These are phyloP conservation scores for Exophiala viscosa DNA, from an alignment of 2,329 filamentous ascomycete species.

Conservation along the genomic window DNA sequence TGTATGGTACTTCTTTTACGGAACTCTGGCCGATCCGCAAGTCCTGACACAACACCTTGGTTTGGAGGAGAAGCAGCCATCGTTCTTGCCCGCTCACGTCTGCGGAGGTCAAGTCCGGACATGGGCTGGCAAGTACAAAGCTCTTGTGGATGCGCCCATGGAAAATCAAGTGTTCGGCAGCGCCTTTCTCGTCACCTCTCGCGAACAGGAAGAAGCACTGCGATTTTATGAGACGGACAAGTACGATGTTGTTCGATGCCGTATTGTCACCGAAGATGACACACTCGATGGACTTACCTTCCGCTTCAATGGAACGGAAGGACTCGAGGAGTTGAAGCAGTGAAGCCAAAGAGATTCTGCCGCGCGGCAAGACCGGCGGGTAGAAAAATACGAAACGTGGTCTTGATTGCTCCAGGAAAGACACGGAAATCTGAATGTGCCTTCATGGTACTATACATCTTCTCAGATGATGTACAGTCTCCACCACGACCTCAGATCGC, in stretches of 20 bases:
- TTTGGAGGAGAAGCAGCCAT: slow-evolving; percentile 26
- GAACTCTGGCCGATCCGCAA: slow-evolving; percentile 34
- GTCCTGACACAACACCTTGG: slow-evolving; percentile 34
- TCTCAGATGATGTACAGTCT: no score
- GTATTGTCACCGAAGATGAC: slow-evolving; percentile 27
- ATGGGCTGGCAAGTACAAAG: slow-evolving; percentile 41
- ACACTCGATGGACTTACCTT: slow-evolving; percentile 15
- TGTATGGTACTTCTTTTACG: slow-evolving; percentile 46
- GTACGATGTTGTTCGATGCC: slow-evolving; percentile 39
- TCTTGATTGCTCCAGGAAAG: no score
- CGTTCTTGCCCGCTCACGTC: slow-evolving; percentile 31
- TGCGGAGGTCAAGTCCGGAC: slow-evolving; percentile 32
- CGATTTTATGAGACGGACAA: slow-evolving; percentile 37
- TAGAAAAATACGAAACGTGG: no score
- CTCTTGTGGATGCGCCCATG: slow-evolving; percentile 34
- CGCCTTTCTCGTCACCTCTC: slow-evolving; percentile 32
- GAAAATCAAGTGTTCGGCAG: slow-evolving; percentile 28
- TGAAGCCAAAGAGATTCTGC: no score
- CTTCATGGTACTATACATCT: no score
- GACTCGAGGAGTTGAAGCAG: slow-evolving; percentile 2
- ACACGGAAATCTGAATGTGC: no score
- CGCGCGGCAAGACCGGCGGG: no score
- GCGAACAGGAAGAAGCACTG: slow-evolving; percentile 35
- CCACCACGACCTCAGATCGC: no score
- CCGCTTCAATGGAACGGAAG: slow-evolving; percentile 9